Evolutionary conservation across 805 yeast species (phyloP), one percentile per base, ranked within the genome.

Genomic region (Isabelozyma rhagii): DNA sequence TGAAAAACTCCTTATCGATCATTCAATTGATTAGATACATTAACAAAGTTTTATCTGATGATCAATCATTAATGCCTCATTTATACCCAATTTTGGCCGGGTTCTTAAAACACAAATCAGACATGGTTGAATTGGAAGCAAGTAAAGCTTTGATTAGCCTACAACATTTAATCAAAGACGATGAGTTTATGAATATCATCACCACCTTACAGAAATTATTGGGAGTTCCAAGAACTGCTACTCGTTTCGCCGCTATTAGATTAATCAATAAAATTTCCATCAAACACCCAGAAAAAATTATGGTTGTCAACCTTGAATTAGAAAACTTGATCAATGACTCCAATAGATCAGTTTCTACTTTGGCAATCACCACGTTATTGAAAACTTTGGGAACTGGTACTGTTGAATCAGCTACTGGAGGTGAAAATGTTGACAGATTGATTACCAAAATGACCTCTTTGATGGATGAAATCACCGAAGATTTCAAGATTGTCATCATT

Each of bases 401-500:
- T 27, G 54, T 70, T 41, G 74, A 68, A 52, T 62, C 67, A 18
- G 66, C 61, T 8, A 53, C 59, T n/a, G 68, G 72, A 52, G 68
- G 73, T 13, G 90, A 89, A 52, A 70, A 67, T 51, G 97, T 94
- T 49, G 97, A 93, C 66, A 81, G 96, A 61, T 80, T 94, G 59
- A 89, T 94, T 69, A 79, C 85, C 54, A 92, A 91, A 48, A 90
- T 94, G 72, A 79, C 94, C 31, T 85, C 86, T 38, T 87, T 92
- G 66, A 89, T 93, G 87, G 89, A 82, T 64, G 97, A 93, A 57
- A 93, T 94, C 55, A 83, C 96, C 31, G 99, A 94, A 68, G 99
- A 94, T 66, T 94, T 94, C 77, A 90, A 90, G 69, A 82, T 91
- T 51, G 93, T 92, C 56, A 96, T 94, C 47, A 89, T 94, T 55